A percentile compares a stretch with the other conserved stretches of the same genome.
These are phyloP conservation scores for Cryptosporidium bovis DNA, from an alignment of 169 alveolate genomes.

Conservation along the genomic window DNA sequence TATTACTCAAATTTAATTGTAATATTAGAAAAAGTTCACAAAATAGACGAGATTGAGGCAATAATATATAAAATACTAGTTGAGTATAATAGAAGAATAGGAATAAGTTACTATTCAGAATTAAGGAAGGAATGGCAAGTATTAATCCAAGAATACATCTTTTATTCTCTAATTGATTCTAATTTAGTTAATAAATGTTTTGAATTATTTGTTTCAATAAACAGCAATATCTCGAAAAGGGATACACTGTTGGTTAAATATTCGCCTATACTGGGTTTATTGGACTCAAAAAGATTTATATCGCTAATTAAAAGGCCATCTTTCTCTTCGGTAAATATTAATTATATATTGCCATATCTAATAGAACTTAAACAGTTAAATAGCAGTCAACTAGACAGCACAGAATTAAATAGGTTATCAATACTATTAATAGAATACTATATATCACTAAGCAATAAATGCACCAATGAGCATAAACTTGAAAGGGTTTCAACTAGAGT, in stretches of 20 bases:
- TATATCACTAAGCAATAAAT: constrained; percentile 6
- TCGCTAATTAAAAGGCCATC: constrained; percentile 48
- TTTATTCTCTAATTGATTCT: constrained; percentile 18
- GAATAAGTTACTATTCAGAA: constrained; percentile 36
- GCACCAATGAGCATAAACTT: constrained; percentile 1
- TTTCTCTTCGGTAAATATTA: constrained; percentile 30
- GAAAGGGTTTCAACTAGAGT: constrained; percentile 65
- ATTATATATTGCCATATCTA: constrained; percentile 15
- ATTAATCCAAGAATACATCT: constrained; percentile 40
- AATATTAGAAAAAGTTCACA: constrained; percentile 11
- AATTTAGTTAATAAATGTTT: constrained; percentile 14
- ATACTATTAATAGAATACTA: constrained; percentile 40
- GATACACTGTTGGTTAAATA: constrained; percentile 28
- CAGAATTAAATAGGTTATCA: constrained; percentile 30
- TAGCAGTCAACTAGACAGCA: neutral
- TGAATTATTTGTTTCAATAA: constrained; percentile 45
- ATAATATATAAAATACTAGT: constrained; percentile 23
- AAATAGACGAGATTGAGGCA: constrained; percentile 55
- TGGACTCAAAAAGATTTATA: constrained; percentile 44
- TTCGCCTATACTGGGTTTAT: constrained; percentile 27
- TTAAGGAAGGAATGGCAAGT: constrained; percentile 68
- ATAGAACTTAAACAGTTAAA: neutral
- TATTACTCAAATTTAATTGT: constrained; percentile 13
- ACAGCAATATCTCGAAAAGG: constrained; percentile 25
- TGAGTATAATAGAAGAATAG: constrained; percentile 43